Conservation (phyloP, 225 moss, liverwort and hornwort species). For the Rhytidiadelphus loreus region DNA sequence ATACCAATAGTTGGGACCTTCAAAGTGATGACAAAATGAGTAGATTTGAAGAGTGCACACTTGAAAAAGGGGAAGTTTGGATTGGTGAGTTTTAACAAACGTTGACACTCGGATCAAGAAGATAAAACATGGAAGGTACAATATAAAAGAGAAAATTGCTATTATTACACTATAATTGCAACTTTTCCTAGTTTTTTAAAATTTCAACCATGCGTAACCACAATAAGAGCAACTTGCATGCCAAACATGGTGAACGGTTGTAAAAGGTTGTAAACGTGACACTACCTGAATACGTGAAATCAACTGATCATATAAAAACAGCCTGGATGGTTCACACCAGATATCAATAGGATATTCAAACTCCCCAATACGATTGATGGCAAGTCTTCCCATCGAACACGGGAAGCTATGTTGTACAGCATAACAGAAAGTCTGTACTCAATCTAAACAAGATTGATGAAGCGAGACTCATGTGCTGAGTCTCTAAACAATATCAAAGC, state of each 20-base stretch:
- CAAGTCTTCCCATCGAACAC: background rate
- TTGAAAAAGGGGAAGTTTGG: background rate
- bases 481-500: background rate
- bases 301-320: background rate
- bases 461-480: background rate
- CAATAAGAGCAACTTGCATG: background rate
- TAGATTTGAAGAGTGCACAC: background rate
- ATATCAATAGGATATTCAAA: background rate
- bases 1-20: background rate
- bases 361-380: background rate
- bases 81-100: background rate
- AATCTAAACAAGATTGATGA: background rate
- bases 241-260: background rate
- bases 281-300: background rate
- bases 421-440: background rate
- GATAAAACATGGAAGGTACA: too few relatives aligned
- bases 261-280: background rate
- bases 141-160: background rate
- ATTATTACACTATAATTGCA: background rate
- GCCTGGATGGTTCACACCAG: background rate
- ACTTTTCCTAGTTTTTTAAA: background rate
- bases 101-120: background rate
- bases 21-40: too few relatives aligned
- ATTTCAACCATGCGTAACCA: background rate
- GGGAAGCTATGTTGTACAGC: background rate